Evolutionary conservation across 2,329 filamentous ascomycete species (phyloP), one percentile per base, ranked within the genome.

Genomic region (Ophiostoma sp.): DNA sequence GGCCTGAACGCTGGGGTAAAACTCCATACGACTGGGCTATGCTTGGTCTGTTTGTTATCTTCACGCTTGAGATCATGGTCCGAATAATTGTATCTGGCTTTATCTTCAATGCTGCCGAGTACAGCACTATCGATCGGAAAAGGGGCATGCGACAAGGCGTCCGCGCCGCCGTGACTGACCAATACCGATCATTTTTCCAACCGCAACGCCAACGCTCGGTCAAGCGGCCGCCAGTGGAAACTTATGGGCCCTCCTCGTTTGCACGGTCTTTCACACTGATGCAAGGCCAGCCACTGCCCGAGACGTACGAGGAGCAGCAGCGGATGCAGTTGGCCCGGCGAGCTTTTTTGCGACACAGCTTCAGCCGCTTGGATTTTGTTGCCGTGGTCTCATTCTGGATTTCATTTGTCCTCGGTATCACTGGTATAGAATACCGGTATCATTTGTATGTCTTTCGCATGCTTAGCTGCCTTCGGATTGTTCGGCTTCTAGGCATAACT

Each of bases 301-400:
- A 83, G 82, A 96, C 86, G 79, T 86, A 86, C 76, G 93, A 87
- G 84, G 89, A 97, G 75, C 92, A 95, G 77, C 93, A 96, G 80
- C 91, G 95, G 75, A 87, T 92, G 77, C 92, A 97, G 76, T 87
- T 99, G 72, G 95, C 97, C 19, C 91, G 96, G 71, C 90, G 96
- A 75, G 97, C 96, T 0, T 98, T 98, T 81, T 84, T 99, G 72
- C 90, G 96, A 19, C 96, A 99, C 81, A 95, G 94, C 0, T 99
- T 99, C 84, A 98, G 98, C 80, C 90, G 96, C 70, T 87, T 98
- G 12, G 96, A 99, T 80, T 98, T 98, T 81, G 85, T 99, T 71
- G 97, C 96, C 1, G 92, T 99, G 8, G 86, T 96, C n/a, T 92
- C 95, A 0, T 99, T 94, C 82, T 99, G 96, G 96, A 91, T 97